phyloP scores from a whole-genome alignment of 257 asterid genomes.

The Linaria vulgaris region DNA sequence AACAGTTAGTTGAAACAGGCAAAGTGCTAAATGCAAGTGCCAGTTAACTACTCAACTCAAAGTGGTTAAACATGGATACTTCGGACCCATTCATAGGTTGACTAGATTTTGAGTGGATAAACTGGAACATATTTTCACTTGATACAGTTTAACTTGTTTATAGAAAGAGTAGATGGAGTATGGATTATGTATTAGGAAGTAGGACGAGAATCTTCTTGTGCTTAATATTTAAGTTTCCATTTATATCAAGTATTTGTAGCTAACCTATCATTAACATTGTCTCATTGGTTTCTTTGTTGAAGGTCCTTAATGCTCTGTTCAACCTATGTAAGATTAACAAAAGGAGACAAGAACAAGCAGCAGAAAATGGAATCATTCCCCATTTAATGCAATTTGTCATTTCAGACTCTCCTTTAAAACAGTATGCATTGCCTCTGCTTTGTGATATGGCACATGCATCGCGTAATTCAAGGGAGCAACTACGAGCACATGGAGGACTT shows the following conservation, averaged over 20 bases:
- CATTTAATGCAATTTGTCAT: slow-evolving; percentile 88
- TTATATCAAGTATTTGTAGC: slow-evolving; percentile 4
- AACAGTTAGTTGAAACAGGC: too few relatives aligned
- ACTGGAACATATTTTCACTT: not conserved
- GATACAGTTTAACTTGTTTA: not conserved
- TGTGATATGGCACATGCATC: slow-evolving; percentile 99
- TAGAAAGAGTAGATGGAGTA: not conserved
- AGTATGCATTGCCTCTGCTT: slow-evolving; percentile 85
- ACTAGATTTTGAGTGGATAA: too few relatives aligned
- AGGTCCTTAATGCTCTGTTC: slow-evolving; percentile 95
- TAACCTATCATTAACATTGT: slow-evolving; percentile 19
- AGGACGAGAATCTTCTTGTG: not conserved
- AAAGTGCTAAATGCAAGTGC: too few relatives aligned
- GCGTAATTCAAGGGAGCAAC: slow-evolving; percentile 93
- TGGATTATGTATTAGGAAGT: not conserved
- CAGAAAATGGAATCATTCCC: slow-evolving; percentile 97
- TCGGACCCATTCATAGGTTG: too few relatives aligned
- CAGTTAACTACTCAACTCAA: too few relatives aligned
- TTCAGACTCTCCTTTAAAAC: slow-evolving; percentile 88
- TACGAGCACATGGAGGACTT: slow-evolving; percentile 97
- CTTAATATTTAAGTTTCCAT: not conserved
- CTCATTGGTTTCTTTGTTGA: slow-evolving; percentile 38
- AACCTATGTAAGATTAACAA: slow-evolving; percentile 97
- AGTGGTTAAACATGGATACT: too few relatives aligned
- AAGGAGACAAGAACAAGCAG: slow-evolving; percentile 99